These are phyloP conservation scores for Fusarium sp. DNA, from an alignment of 2,329 filamentous ascomycete genomes.

Conservation along the genomic window DNA sequence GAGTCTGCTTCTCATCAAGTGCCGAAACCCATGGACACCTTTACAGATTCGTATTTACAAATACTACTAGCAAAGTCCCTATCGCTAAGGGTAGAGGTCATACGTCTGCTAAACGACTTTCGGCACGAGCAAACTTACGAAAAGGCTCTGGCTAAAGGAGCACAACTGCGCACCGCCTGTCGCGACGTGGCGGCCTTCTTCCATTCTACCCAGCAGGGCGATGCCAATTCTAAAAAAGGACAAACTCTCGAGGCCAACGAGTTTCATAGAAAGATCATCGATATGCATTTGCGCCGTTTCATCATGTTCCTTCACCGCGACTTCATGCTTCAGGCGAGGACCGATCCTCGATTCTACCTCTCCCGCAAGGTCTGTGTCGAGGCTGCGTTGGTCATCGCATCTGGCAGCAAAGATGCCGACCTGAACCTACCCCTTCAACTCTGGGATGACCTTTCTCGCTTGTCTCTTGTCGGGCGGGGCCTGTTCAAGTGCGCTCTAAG, in stretches of 20 bases:
- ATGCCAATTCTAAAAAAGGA: background rate
- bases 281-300: conserved; percentile 43
- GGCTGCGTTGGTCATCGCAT: conserved; percentile 41
- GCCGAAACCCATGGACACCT: conserved; percentile 13
- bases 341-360: conserved; percentile 42
- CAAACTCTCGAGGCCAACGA: conserved; percentile 28
- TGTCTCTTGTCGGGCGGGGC: conserved; percentile 43
- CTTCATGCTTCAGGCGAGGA: conserved; percentile 43
- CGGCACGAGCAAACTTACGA: conserved; percentile 37
- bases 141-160: conserved; percentile 31
- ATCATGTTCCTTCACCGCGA: conserved; percentile 45
- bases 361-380: conserved; percentile 44
- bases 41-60: conserved; percentile 42
- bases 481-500: conserved; percentile 44
- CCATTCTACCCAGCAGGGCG: conserved; percentile 10
- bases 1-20: conserved; percentile 15
- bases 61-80: conserved; percentile 38
- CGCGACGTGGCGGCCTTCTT: conserved; percentile 42
- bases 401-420: conserved; percentile 28
- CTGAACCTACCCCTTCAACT: conserved; percentile 23
- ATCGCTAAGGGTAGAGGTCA: conserved; percentile 33
- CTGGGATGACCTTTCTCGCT: conserved; percentile 40
- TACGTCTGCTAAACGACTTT: conserved; percentile 42
- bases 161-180: conserved; percentile 38
- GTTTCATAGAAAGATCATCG: conserved; percentile 42